Evolutionary conservation across 1,139 yeast species (phyloP).

Genomic region (Suhomyces kunorum): DNA sequence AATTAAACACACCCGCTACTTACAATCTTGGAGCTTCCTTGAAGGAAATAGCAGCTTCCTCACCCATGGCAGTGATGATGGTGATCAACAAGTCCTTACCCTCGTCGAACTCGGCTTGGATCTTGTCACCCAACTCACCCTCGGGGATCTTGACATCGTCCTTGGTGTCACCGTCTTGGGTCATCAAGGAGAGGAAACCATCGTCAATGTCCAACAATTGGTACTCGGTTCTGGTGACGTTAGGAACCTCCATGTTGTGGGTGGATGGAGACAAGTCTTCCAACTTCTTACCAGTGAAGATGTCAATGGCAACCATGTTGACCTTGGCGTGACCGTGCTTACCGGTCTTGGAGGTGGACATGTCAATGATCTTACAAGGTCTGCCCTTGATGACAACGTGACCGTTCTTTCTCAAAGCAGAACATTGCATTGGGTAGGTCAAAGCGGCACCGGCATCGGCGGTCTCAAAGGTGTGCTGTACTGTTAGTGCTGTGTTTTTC

Average conservation of each 20-base stretch:
- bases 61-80: constrained; percentile 97
- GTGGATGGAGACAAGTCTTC: constrained; percentile 99
- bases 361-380: constrained; percentile 99
- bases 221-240: constrained; percentile 91
- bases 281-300: constrained; percentile 98
- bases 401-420: constrained; percentile 99
- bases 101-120: constrained; percentile 91
- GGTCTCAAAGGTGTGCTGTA: constrained; percentile 89
- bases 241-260: constrained; percentile 99
- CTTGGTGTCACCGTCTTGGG: constrained; percentile 96
- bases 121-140: constrained; percentile 91
- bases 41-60: constrained; percentile 97
- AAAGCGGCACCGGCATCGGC: constrained; percentile 99
- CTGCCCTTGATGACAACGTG: constrained; percentile 98
- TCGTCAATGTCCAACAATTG: constrained; percentile 98
- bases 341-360: constrained; percentile 99
- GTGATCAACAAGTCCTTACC: constrained; percentile 97
- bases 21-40: constrained; percentile 88
- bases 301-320: constrained; percentile 97
- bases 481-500: constrained; percentile 32
- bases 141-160: constrained; percentile 99
- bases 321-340: constrained; percentile 99
- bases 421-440: constrained; percentile 99
- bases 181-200: constrained; percentile 96
- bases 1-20: constrained; percentile 12